A percentile compares a stretch with the other conserved stretches of the same genome.
phyloP scores from a whole-genome alignment of 257 asterid species.

The Gentiana straminea region DNA sequence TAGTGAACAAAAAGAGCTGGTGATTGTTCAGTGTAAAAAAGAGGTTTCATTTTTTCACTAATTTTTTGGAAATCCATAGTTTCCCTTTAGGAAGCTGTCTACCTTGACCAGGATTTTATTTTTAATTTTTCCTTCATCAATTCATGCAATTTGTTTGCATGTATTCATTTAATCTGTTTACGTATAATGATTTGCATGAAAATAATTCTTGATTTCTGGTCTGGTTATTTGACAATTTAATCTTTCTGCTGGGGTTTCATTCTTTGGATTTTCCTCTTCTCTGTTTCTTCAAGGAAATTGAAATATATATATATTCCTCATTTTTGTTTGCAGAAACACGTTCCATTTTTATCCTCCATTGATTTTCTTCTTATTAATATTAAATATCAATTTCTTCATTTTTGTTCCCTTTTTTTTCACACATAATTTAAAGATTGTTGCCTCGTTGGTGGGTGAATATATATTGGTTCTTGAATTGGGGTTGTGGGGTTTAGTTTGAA shows the following conservation, averaged over 20 bases:
- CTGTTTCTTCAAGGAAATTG: no score
- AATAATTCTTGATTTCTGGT: slow-evolving; percentile 40
- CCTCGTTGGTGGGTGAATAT: slow-evolving; percentile 3
- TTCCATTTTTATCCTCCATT: no score
- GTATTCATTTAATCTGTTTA: slow-evolving; percentile 4
- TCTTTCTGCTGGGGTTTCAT: background rate
- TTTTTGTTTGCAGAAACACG: no score
- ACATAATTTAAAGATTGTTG: slow-evolving; percentile 4
- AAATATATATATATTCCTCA: background rate
- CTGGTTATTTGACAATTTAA: background rate
- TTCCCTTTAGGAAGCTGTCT: slow-evolving; percentile 43
- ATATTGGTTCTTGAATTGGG: background rate
- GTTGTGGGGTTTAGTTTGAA: background rate
- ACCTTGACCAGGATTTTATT: slow-evolving; percentile 46
- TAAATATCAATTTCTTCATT: slow-evolving; percentile 1
- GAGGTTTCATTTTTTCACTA: background rate
- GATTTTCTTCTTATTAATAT: no score
- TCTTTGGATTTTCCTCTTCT: background rate
- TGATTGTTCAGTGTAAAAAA: slow-evolving; percentile 12
- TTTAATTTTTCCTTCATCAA: slow-evolving; percentile 26
- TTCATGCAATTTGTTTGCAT: slow-evolving; percentile 17
- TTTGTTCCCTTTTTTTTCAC: background rate
- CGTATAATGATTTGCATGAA: slow-evolving; percentile 34
- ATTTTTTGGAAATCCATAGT: slow-evolving; percentile 24
- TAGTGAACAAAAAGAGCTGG: slow-evolving; percentile 12